phyloP scores from a whole-genome alignment of 202 grass and related monocot genomes.

The Carex arenaria region DNA sequence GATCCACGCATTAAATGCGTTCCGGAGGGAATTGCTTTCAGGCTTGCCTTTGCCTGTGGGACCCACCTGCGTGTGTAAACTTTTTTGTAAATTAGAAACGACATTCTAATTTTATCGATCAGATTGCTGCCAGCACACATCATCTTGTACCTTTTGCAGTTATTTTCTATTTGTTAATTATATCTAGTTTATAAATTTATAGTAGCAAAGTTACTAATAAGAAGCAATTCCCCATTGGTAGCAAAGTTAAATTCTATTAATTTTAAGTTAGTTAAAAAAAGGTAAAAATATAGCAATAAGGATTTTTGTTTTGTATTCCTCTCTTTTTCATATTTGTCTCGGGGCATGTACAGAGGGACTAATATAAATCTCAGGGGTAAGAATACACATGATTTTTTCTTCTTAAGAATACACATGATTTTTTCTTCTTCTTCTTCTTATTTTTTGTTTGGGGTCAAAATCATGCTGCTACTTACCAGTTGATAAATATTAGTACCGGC shows the following conservation, averaged over 20 bases:
- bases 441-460: not conserved
- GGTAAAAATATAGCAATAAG: too few relatives aligned
- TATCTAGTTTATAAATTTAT: too few relatives aligned
- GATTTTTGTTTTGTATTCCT: not conserved
- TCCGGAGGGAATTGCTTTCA: not conserved
- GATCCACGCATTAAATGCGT: conserved; percentile 11
- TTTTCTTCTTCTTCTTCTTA: not conserved
- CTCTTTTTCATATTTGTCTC: not conserved
- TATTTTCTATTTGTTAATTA: too few relatives aligned
- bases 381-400: not conserved
- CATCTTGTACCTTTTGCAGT: too few relatives aligned
- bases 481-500: not conserved
- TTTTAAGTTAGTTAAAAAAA: too few relatives aligned
- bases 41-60: not conserved
- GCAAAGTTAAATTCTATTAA: too few relatives aligned
- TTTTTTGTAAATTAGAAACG: not conserved
- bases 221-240: too few relatives aligned
- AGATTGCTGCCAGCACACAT: not conserved
- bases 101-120: not conserved
- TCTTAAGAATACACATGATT: not conserved
- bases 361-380: not conserved
- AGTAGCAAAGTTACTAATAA: too few relatives aligned
- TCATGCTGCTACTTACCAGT: not conserved
- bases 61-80: not conserved
- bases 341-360: not conserved